These are phyloP conservation scores for Anethum foeniculum DNA, from an alignment of 140 eudicot genomes.

Conservation along the genomic window DNA sequence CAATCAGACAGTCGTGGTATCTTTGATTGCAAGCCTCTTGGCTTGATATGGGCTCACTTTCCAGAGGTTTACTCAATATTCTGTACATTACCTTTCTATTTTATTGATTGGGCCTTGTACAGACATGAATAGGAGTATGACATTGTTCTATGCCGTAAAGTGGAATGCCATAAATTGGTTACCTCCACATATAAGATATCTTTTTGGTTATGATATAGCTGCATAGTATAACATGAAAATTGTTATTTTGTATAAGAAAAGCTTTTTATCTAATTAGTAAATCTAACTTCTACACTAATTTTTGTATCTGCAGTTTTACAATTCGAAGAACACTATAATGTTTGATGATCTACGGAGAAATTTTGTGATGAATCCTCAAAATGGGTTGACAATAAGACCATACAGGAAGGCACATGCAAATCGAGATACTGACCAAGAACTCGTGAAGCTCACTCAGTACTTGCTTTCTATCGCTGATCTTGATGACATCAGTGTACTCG, in stretches of 20 bases:
- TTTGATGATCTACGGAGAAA: slow-evolving; percentile 90
- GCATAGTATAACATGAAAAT: not conserved
- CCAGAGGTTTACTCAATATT: slow-evolving; percentile 52
- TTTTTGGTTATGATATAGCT: not conserved
- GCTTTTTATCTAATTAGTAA: not conserved
- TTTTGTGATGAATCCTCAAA: slow-evolving; percentile 96
- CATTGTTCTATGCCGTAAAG: not conserved
- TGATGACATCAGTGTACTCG: slow-evolving; percentile 71
- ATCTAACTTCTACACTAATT: not conserved
- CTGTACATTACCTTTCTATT: not conserved
- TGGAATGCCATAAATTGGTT: not conserved
- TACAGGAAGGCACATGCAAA: slow-evolving; percentile 90
- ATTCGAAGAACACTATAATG: slow-evolving; percentile 82
- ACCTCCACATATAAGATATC: not conserved
- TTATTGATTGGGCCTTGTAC: not conserved
- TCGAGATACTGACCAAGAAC: slow-evolving; percentile 75
- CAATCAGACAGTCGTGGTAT: slow-evolving; percentile 80
- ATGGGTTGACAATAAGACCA: slow-evolving; percentile 79
- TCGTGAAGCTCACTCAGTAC: slow-evolving; percentile 86
- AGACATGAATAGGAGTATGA: not conserved
- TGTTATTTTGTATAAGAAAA: not conserved
- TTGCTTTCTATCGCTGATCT: slow-evolving; percentile 91
- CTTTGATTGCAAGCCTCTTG: slow-evolving; percentile 97
- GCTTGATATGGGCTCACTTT: slow-evolving; percentile 89
- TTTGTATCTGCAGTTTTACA: slow-evolving; percentile 64